Percentiles rank a stretch among this genome's conserved stretches.
These are phyloP conservation scores for Flammula alnicola DNA, from an alignment of 1,284 basidiomycete species.

Conservation along the genomic window DNA sequence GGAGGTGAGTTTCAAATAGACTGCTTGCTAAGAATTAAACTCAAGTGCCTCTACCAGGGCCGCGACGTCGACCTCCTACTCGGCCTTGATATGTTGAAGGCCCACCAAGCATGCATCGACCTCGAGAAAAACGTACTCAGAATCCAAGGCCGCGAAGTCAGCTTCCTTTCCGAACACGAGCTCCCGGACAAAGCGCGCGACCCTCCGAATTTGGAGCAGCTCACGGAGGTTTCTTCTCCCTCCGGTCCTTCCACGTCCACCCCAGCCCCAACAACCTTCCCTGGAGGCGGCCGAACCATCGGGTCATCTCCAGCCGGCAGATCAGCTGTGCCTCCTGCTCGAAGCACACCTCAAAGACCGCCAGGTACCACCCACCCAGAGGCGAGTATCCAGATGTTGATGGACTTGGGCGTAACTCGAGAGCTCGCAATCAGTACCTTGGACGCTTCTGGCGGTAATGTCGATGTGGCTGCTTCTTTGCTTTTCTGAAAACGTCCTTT, in stretches of 20 bases:
- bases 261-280: conserved; percentile 44
- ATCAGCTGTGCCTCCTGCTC: conserved; percentile 20
- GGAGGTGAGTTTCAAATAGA: conserved; percentile 60
- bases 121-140: conserved; percentile 86
- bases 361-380: conserved; percentile 49
- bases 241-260: conserved; percentile 21
- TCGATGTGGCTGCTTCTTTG: conserved; percentile 88
- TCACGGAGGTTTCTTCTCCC: conserved; percentile 22
- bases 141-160: conserved; percentile 86
- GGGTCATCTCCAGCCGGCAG: conserved; percentile 18
- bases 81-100: conserved; percentile 98
- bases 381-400: conserved; percentile 55
- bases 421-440: conserved; percentile 80
- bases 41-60: no score
- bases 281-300: conserved; percentile 55
- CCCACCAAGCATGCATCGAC: conserved; percentile 96
- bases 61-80: conserved; percentile 92
- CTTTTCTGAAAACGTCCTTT: conserved; percentile 60
- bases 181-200: conserved; percentile 80
- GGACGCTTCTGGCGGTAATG: conserved; percentile 82
- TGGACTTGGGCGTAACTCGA: conserved; percentile 76
- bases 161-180: conserved; percentile 93
- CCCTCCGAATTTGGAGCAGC: conserved; percentile 23
- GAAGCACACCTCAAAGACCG: conserved; percentile 22
- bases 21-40: neutral